Base-by-base conservation (phyloP, 2,329 filamentous ascomycete species). In the Akanthomyces dipterigenus region DNA sequence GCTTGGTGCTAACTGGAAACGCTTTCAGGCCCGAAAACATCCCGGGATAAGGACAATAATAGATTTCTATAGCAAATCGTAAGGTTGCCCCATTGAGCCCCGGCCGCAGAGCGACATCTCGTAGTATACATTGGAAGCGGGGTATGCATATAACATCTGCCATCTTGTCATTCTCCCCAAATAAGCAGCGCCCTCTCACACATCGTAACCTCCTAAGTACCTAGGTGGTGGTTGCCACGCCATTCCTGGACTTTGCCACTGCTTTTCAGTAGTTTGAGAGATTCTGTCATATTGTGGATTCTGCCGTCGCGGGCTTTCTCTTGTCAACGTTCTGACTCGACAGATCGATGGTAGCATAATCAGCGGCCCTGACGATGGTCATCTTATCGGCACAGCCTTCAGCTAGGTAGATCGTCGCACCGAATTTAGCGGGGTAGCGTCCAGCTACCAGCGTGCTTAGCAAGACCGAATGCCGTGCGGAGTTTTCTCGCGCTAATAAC, bases 381-480 rank as follows among this genome's bases (percentile, higher is more conserved):
- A 56, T 24, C 4, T 3, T n/a, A 28, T 28, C 38, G 24, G 4
- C 4, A 28, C 20, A 42, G 36, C 22, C 2, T 55, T 22, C 20
- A 53, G 20, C n/a, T 36, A 28, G 12, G 16, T 12, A 20, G 42
- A 56, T 46, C 54, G 54, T 20, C 42, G 24, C 26, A 46, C 54
- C 42, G 34, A 40, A 12, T 40, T 58, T 57, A 58, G 55, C 36
- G 55, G 45, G 55, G 55, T 58, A 49, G 18, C 22, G n/a, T 20
- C 18, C 9, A 34, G 40, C 28, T 36, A 22, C 3, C 26, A n/a
- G n/a, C n/a, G n/a, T n/a, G n/a, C 12, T 14, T 45, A 7, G 16
- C 36, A 53, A 45, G 18, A n/a, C 56, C 56, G 48, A 60, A 60
- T 53, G 38, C 46, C 38, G 56, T 48, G 24, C 56, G 34, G 56